Evolutionary conservation across 768 basidiomycete species (phyloP), one percentile per base, ranked within the genome.

Genomic region (Tricholoma terreum): DNA sequence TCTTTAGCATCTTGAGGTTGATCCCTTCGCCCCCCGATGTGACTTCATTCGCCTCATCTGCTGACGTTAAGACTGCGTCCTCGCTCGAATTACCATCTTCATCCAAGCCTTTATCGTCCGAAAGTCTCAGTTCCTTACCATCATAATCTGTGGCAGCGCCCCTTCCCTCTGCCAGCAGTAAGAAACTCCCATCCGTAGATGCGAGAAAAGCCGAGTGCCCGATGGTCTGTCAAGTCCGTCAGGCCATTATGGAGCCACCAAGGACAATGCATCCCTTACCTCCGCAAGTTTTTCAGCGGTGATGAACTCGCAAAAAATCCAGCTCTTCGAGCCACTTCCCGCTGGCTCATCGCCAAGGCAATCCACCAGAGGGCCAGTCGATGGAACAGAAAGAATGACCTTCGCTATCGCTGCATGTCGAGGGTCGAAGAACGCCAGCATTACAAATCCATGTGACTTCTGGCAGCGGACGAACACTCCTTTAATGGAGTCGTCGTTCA

Each of bases 351-450:
- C 63, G 27, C 63, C 71, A 6, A 74, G 62, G 55, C 71, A 75
- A 27, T 61, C 60, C 5, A 68, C 68, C 50, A 76, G 58, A 1
- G 65, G 60, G 15, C 66, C 72, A 5, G 56, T 55, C 7, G 69
- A 61, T 19, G 65, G 70, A 15, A 58, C 58, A 6, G 74, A 73
- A 42, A 84, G 70, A n/a, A 77, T 61, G 10, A 62, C 65, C 50
- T 78, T 76, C 27, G 82, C 82, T 6, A 73, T 75, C 38, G 73
- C 73, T 2, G 85, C 80, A 50, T 84, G 73, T 51, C 85, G 79
- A 43, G 80, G 67, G 61, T 89, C 85, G 68, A 79, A 82, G 61
- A 88, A 87, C 6, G 84, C 80, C 17, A 86, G 59, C 58, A 87
- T 74, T 45, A 87, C 71, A 42, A 81, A 70, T 6, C 85, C 85